A percentile compares a stretch with the other conserved stretches of the same genome.
These are phyloP conservation scores for Caulochytrium protostelioides DNA, from an alignment of 371 early-diverging fungal genomes.

Conservation along the genomic window DNA sequence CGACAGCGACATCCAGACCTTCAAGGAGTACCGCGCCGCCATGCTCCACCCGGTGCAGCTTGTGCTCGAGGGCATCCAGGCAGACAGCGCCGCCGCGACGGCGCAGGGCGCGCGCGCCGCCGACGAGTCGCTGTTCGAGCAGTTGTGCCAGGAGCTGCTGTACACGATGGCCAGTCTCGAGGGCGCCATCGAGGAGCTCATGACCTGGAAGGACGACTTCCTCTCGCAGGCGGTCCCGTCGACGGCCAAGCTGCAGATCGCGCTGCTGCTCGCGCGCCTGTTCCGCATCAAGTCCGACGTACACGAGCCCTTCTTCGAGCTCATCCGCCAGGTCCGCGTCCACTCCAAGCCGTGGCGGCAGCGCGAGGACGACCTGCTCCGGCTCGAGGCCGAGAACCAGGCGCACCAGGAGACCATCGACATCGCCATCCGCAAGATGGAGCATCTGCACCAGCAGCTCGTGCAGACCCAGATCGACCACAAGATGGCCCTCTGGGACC, in stretches of 20 bases:
- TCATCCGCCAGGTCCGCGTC: slow-evolving; percentile 20
- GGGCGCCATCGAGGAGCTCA: slow-evolving; percentile 21
- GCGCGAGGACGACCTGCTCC: slow-evolving; percentile 12
- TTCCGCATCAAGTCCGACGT: slow-evolving; percentile 25
- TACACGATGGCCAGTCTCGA: slow-evolving; percentile 17
- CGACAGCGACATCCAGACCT: no score
- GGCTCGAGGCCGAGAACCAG: slow-evolving; percentile 19
- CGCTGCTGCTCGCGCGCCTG: slow-evolving; percentile 18
- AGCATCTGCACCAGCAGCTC: slow-evolving; percentile 18
- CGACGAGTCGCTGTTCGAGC: slow-evolving; percentile 12
- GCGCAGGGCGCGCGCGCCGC: no score
- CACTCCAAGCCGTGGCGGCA: slow-evolving; percentile 21
- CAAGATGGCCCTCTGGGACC: no score
- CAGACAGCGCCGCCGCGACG: no score
- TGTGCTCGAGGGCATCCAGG: no score
- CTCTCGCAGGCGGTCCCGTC: slow-evolving; percentile 17
- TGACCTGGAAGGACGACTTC: slow-evolving; percentile 26
- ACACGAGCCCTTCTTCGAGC: slow-evolving; percentile 26
- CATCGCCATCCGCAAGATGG: slow-evolving; percentile 23
- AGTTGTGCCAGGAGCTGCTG: slow-evolving; percentile 18
- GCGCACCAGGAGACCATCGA: slow-evolving; percentile 10
- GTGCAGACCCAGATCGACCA: no score
- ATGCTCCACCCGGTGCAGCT: no score
- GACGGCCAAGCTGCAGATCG: slow-evolving; percentile 20
- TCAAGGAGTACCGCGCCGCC: no score